These are phyloP conservation scores for Trichosporon sp. DNA, from an alignment of 1,284 basidiomycete genomes.

Conservation along the genomic window DNA sequence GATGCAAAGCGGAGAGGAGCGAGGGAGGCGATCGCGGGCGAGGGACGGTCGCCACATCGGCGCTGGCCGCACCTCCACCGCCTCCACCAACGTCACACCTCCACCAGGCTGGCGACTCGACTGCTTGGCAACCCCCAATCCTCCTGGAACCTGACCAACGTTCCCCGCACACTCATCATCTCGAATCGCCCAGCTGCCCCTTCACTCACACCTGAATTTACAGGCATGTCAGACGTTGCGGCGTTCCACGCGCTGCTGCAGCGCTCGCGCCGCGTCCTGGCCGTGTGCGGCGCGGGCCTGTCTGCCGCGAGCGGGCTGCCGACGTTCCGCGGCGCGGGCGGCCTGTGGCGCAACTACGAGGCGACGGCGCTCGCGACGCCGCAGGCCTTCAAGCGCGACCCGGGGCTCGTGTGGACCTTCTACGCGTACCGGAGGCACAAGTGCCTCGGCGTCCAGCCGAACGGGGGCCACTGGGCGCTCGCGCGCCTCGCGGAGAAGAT, in stretches of 20 bases:
- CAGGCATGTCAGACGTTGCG: conserved; percentile 16
- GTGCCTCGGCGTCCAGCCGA: conserved; percentile 8
- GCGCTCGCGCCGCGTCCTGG: conserved; percentile 12
- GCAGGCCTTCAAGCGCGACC: conserved; percentile 15
- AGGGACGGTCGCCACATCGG: no score
- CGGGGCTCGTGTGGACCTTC: conserved; percentile 17
- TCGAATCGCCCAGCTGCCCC: no score
- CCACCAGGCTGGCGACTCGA: neutral
- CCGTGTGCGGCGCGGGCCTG: conserved; percentile 16
- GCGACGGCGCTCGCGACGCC: conserved; percentile 13
- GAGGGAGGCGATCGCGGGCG: no score
- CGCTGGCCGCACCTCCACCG: neutral
- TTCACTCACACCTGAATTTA: neutral
- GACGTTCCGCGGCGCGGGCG: conserved; percentile 19
- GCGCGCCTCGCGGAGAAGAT: neutral
- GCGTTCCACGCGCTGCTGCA: conserved; percentile 14
- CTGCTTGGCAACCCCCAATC: no score
- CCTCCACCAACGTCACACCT: neutral
- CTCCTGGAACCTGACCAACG: no score
- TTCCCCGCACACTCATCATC: no score
- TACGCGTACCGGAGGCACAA: conserved; percentile 17
- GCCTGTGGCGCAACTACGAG: conserved; percentile 19
- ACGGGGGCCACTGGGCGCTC: conserved; percentile 12
- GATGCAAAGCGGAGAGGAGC: no score
- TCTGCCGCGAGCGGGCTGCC: conserved; percentile 13